Percentiles rank a stretch among this genome's conserved stretches.
Evolutionary conservation across 495 filamentous ascomycete genomes (phyloP).

Genomic region (Penicillium parvum): DNA sequence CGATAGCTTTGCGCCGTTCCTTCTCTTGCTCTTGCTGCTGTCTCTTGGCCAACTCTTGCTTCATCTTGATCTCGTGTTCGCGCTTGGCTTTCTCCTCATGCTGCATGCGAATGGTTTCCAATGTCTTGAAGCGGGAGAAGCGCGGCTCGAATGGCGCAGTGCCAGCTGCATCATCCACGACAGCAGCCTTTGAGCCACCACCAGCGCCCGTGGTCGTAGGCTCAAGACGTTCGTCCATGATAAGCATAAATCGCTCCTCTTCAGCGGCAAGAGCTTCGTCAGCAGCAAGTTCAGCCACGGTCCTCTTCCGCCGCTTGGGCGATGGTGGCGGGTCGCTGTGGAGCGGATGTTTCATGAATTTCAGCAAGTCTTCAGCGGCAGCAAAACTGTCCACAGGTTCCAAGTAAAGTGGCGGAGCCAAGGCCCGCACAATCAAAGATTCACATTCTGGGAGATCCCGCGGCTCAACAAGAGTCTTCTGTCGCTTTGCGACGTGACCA

Average conservation of each 20-base stretch:
- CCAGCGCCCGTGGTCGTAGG: slow-evolving; percentile 53
- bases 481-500: slow-evolving; percentile 59
- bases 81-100: slow-evolving; percentile 65
- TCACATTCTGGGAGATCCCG: slow-evolving; percentile 70
- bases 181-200: slow-evolving; percentile 55
- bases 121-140: slow-evolving; percentile 85
- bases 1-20: slow-evolving; percentile 37
- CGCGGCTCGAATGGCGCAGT: slow-evolving; percentile 71
- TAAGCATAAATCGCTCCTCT: slow-evolving; percentile 86
- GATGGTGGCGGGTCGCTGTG: slow-evolving; percentile 71
- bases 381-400: slow-evolving; percentile 65
- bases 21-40: slow-evolving; percentile 46
- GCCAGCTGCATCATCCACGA: slow-evolving; percentile 69
- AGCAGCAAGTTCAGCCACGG: slow-evolving; percentile 86
- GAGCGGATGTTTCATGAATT: slow-evolving; percentile 66
- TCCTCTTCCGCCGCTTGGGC: slow-evolving; percentile 88
- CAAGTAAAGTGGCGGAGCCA: slow-evolving; percentile 70
- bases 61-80: slow-evolving; percentile 61
- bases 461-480: slow-evolving; percentile 73
- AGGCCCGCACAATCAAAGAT: slow-evolving; percentile 61
- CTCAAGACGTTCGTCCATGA: slow-evolving; percentile 79
- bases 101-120: slow-evolving; percentile 76
- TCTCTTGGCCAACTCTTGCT: slow-evolving; percentile 45
- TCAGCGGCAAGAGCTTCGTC: slow-evolving; percentile 88
- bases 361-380: slow-evolving; percentile 63